Base-by-base conservation (phyloP, 306 rosid genomes). In the Psophocarpus tetragonolobus region DNA sequence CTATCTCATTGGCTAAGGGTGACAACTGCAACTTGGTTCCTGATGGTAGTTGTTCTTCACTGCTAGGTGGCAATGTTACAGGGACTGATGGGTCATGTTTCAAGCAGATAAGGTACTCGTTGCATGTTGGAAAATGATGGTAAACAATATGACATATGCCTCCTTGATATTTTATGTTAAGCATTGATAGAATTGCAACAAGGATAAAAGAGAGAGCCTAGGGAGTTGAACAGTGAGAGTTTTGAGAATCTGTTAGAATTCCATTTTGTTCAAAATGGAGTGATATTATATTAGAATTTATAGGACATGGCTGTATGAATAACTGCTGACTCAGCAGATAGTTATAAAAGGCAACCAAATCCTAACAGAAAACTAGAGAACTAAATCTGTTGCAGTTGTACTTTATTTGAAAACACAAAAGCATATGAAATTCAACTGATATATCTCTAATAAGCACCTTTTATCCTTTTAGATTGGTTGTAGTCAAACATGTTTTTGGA, bases 71-170 rank as follows among this genome's bases (percentile, higher is more conserved):
- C 50, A 61, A 60, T 81, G n/a, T 51, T 58, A 77, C 60, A 69
- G 84, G 71, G 70, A 80, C 72, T 15, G 81, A 83, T 1, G 51
- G 60, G 48, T 70, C 81, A 57, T 85, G 80, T 84, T 83, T 76
- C 77, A 80, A 87, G 80, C 84, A 79, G 39, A 85, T 20, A 82
- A 89, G 97, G 96, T 93, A 83, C 63, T 64, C 68, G 58, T 80
- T 63, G 36, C 36, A 58, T 64, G 64, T 48, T 68, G 42, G 14
- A 32, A 76, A 68, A 79, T 80, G 41, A 69, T 30, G 35, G 21
- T 10, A 75, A 50, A 66, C 18, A 17, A 5, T 41, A 53, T 67
- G 18, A 65, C 32, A 60, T 71, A 33, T 21, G 70, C 68, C 68
- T 68, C 18, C 50, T 15, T 75, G 65, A 57, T 42, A 65, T 67